Conservation (phyloP, 2,329 filamentous ascomycete genomes). For the Clarireedia hainanense region DNA sequence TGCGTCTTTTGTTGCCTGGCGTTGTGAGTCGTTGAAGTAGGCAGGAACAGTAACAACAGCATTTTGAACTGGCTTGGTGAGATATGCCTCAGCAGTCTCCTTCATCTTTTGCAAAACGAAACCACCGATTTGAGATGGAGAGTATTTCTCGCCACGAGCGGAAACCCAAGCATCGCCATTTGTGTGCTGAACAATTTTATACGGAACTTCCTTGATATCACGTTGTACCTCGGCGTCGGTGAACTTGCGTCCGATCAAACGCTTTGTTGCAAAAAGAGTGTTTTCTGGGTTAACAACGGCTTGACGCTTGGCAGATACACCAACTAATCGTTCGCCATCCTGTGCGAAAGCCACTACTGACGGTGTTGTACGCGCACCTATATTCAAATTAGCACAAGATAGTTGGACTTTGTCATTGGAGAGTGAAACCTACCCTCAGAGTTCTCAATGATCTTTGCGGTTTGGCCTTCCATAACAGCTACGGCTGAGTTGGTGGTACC, state of each 20-base stretch:
- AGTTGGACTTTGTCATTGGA: neutral
- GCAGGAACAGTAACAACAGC: conserved; percentile 94
- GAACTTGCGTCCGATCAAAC: conserved; percentile 97
- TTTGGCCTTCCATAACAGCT: conserved; percentile 95
- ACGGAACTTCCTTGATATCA: conserved; percentile 94
- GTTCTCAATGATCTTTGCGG: conserved; percentile 95
- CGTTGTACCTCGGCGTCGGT: conserved; percentile 88
- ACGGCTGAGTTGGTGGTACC: conserved; percentile 96
- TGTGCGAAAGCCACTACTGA: conserved; percentile 94
- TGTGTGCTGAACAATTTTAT: conserved; percentile 96
- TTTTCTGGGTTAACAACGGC: conserved; percentile 98
- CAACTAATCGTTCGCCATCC: conserved; percentile 91
- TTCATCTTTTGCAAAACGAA: conserved; percentile 98
- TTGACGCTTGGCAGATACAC: conserved; percentile 96
- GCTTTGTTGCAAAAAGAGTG: conserved; percentile 97
- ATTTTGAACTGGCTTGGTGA: conserved; percentile 86
- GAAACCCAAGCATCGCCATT: conserved; percentile 97
- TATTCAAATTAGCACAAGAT: conserved; percentile 28
- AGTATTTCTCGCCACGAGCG: conserved; percentile 91
- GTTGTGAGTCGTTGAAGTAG: conserved; percentile 98
- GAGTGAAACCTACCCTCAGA: conserved; percentile 59
- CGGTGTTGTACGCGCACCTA: conserved; percentile 81
- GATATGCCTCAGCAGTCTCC: conserved; percentile 92
- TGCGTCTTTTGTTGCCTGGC: conserved; percentile 96
- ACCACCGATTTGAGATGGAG: conserved; percentile 94